A percentile compares a stretch with the other conserved stretches of the same genome.
These are phyloP conservation scores for Suhomyces emberorum DNA, from an alignment of 805 yeast genomes.

Conservation along the genomic window DNA sequence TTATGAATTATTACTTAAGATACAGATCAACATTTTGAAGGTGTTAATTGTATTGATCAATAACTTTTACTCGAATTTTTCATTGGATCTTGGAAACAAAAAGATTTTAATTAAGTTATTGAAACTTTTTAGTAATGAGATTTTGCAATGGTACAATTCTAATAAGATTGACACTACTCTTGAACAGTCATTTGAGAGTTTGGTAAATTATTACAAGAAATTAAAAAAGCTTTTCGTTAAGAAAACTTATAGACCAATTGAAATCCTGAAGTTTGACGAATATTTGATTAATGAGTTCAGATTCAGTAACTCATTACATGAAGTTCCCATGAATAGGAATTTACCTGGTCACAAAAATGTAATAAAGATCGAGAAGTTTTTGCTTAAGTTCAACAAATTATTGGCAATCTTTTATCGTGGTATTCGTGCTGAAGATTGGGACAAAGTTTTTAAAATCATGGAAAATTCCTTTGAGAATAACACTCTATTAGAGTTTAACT, in stretches of 20 bases:
- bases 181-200: constrained; percentile 35
- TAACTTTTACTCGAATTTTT: constrained; percentile 72
- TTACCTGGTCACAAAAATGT: constrained; percentile 44
- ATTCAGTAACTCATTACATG: constrained; percentile 38
- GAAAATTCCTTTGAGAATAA: constrained; percentile 64
- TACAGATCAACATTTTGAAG: constrained; percentile 79
- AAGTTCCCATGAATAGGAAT: constrained; percentile 46
- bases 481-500: constrained; percentile 55
- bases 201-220: constrained; percentile 53
- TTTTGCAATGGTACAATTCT: constrained; percentile 46
- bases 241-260: constrained; percentile 63
- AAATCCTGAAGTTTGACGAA: constrained; percentile 36
- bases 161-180: constrained; percentile 34
- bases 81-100: constrained; percentile 62
- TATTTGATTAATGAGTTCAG: constrained; percentile 40
- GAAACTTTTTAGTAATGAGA: constrained; percentile 65
- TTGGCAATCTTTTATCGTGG: constrained; percentile 55
- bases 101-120: constrained; percentile 59
- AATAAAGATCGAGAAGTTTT: constrained; percentile 55
- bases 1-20: constrained; percentile 66
- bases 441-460: constrained; percentile 65
- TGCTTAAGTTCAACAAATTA: constrained; percentile 61
- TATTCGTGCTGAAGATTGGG: constrained; percentile 72
- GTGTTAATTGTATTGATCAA: constrained; percentile 67
- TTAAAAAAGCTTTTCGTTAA: constrained; percentile 68